A percentile compares a stretch with the other conserved stretches of the same genome.
phyloP scores from a whole-genome alignment of 768 basidiomycete genomes.

The Russula griseocarnosa region DNA sequence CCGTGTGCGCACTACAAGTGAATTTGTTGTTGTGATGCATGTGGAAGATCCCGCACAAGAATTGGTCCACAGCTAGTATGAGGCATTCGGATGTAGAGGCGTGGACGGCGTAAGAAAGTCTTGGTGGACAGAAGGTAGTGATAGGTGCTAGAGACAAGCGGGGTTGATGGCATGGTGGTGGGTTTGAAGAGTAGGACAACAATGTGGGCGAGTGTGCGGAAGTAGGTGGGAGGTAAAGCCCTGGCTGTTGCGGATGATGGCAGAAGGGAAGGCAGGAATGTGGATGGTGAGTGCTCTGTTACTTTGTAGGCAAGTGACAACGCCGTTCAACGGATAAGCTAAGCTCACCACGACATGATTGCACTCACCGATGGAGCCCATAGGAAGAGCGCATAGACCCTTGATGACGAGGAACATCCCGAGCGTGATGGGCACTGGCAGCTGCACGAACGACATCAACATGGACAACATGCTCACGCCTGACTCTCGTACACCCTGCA shows the following conservation, averaged over 20 bases:
- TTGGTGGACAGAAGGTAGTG: conserved; percentile 46
- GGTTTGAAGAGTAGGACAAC: too few species aligned
- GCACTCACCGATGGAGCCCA: too few species aligned
- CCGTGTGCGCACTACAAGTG: conserved; percentile 47
- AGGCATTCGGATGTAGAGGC: conserved; percentile 50
- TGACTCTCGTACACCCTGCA: conserved; percentile 56
- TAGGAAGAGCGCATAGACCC: conserved; percentile 63
- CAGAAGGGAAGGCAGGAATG: conserved; percentile 1
- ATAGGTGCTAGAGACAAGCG: conserved; percentile 50
- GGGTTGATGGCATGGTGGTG: conserved; percentile 18
- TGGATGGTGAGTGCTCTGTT: conserved; percentile 30
- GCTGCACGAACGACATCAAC: conserved; percentile 59
- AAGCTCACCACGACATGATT: too few species aligned
- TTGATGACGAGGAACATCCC: conserved; percentile 81
- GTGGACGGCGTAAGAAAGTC: conserved; percentile 41
- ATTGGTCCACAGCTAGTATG: conserved; percentile 65
- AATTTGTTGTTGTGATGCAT: conserved; percentile 55
- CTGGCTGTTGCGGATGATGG: neutral
- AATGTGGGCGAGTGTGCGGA: neutral
- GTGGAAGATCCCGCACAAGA: conserved; percentile 63
- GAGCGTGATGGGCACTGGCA: conserved; percentile 73
- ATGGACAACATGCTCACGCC: conserved; percentile 58
- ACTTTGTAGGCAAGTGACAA: conserved; percentile 53
- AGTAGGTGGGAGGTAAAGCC: neutral
- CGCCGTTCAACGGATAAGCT: too few species aligned